Evolutionary conservation across 1,139 yeast species (phyloP), one percentile per base, ranked within the genome.

Genomic region (Saccharomyces hybrid): DNA sequence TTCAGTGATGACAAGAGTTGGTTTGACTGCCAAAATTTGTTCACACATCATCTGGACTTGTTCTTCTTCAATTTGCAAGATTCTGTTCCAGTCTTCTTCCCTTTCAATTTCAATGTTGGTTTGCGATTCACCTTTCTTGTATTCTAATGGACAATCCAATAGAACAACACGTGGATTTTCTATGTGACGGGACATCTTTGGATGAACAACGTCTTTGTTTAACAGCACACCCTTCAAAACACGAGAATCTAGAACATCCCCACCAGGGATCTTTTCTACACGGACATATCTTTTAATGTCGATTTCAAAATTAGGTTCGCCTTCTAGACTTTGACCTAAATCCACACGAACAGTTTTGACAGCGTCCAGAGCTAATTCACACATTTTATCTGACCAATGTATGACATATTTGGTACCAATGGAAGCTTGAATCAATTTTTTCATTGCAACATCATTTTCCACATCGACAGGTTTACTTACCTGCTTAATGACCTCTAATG

Each of bases 111-210:
- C 99, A 64, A 95, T 90, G 73, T 93, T 93, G 55, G 99, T 93
- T 73, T 95, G 99, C 2, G 97, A 90, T 75, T 95, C 99, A 58
- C 99, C 99, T 79, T 95, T 95, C 75, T 95, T 95, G 75, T 95
- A 95, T 74, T 95, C 99, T 66, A 95, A 78, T 19, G 99, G 98
- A 73, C 98, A 91, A 73, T 95, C 99, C 64, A 95, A 79, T 61
- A 95, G 79, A 46, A 95, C 80, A 55, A 95, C 82, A 61, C 95
- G 80, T 51, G 99, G 99, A 67, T 89, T 88, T 68, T 85, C 89
- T 62, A 93, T 88, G 64, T 77, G 69, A 71, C 99, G 83, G 64
- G 84, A 84, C 99, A 95, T 95, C 73, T 91, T 90, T 60, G 99
- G 99, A 73, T 95, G 99, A 28, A 95, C 91, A 55, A 95, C 95